Base-by-base conservation (phyloP, 73 alveolate species). In the Urostyla sp. region DNA sequence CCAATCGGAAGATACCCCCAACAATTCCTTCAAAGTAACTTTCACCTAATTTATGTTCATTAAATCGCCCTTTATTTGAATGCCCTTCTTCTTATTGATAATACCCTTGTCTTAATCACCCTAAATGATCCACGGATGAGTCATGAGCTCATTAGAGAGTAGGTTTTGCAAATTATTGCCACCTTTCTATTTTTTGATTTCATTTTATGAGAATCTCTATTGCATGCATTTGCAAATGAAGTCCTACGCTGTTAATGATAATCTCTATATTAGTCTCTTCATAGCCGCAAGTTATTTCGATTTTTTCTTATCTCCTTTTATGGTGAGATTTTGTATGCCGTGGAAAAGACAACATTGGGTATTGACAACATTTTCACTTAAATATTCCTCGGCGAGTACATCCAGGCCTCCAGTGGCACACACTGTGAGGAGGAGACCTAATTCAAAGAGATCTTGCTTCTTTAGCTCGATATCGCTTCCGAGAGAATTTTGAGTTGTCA, bases 351-450 rank as follows among this genome's bases (percentile, higher is more conserved):
- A 69, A 35, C 83, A 69, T n/a, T n/a, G n/a, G 16, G 83, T 46
- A 30, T 45, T 53, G 0, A 38, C 10, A 23, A 69, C 16, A 46
- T 69, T 69, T 11, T 7, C 24, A 27, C 44, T 45, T 1, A 26
- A 20, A 8, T 40, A 46, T 31, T 69, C 83, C 24, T 69, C 83
- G 28, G 83, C 44, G 15, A 75, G 32, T 11, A 75, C 73, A 1
- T 85, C 93, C 0, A 85, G 81, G 0, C 93, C 93, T 21, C 93
- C 93, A 27, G 89, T 63, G 11, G 93, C 93, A 37, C 83, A 38
- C 6, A 85, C 55, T 4, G 76, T 75, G 49, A 85, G 45, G 44
- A 85, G 26, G 24, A 59, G 40, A 24, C 93, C 93, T 11, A 85
- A 43, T 28, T 85, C 93, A 76, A 85, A 85, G 34, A 85, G 78